Evolutionary conservation across 768 basidiomycete species (phyloP), one percentile per base, ranked within the genome.

Genomic region (Mycena galericulata): DNA sequence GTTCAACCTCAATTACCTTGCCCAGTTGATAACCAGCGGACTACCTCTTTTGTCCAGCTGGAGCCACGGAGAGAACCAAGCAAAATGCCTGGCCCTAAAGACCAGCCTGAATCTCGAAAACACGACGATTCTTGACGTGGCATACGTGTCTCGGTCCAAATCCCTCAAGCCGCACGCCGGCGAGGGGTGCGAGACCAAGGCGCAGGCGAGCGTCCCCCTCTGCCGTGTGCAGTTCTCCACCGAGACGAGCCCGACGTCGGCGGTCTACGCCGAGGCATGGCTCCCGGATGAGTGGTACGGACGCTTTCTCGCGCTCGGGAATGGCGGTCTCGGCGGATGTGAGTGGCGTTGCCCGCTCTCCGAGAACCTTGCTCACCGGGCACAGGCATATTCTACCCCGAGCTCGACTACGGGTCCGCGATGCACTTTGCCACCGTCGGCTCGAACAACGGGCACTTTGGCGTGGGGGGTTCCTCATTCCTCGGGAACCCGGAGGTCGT

Each of bases 361-460:
- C 8, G 20, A 14, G 22, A 49, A 43, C 20, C 45, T 3, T 15
- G 40, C 4, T 24, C 26, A n/a, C 8, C 6, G 41, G 20, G 17
- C 14, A 15, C 40, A 67, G 65, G 65, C 41, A 61, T 67, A 8
- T 34, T 60, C 27, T 67, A 60, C 41, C 2, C 26, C 8, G 36
- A 56, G 32, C 32, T 67, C 2, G 66, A 59, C 30, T 67, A 67
- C 45, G 49, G 32, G 15, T 18, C 62, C 22, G 32, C 62, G 4
- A 45, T 75, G 17, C 60, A 66, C 40, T 75, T 75, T 43, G 74
- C 74, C 11, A 64, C 68, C 17, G 46, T 73, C 18, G 73, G 64
- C 10, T 60, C 71, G 1, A 67, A 73, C 62, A 72, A 72, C 59
- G 74, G 74, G 3, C 73, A 75, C 56, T 66, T 70, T 54, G 74